Evolutionary conservation across 345 rosid genomes (phyloP).

Genomic region (Dimocarpus longan): DNA sequence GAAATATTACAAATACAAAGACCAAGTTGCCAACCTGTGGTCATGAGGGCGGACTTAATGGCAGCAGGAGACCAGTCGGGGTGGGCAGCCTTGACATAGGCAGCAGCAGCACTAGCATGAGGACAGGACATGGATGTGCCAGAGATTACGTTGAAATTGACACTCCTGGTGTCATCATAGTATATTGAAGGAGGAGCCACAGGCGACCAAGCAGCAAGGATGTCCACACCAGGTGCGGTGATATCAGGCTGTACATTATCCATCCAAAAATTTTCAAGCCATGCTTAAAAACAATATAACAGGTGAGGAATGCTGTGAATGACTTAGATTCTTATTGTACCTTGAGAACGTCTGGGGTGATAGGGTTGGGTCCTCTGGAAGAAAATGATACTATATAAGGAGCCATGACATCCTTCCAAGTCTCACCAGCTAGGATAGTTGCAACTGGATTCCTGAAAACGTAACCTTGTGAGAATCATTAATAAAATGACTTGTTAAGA

Average conservation of each 20-base stretch:
- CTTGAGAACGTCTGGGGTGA: constrained; percentile 32
- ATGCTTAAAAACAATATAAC: background rate
- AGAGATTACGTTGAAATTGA: constrained; percentile 25
- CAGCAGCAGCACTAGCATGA: constrained; percentile 33
- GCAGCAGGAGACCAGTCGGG: constrained; percentile 36
- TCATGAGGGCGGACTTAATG: constrained; percentile 38
- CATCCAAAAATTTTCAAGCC: background rate
- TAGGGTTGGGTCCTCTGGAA: constrained; percentile 33
- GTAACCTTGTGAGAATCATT: background rate
- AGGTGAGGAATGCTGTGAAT: background rate
- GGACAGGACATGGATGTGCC: constrained; percentile 44
- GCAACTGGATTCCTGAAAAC: constrained; percentile 21
- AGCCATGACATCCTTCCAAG: constrained; percentile 24
- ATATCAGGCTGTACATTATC: constrained; percentile 26
- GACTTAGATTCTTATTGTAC: background rate
- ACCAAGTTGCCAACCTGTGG: constrained; percentile 18
- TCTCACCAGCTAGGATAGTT: constrained; percentile 20
- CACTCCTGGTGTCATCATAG: constrained; percentile 26
- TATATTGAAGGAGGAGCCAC: constrained; percentile 11
- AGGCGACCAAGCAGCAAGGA: constrained; percentile 33
- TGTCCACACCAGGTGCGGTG: constrained; percentile 38
- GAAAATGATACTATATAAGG: constrained; percentile 32
- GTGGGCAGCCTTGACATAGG: constrained; percentile 32
- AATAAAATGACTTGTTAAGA: background rate
- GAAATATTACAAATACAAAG: background rate